Conservation (phyloP, 495 filamentous ascomycete species). For the Penicillium tannophilum region DNA sequence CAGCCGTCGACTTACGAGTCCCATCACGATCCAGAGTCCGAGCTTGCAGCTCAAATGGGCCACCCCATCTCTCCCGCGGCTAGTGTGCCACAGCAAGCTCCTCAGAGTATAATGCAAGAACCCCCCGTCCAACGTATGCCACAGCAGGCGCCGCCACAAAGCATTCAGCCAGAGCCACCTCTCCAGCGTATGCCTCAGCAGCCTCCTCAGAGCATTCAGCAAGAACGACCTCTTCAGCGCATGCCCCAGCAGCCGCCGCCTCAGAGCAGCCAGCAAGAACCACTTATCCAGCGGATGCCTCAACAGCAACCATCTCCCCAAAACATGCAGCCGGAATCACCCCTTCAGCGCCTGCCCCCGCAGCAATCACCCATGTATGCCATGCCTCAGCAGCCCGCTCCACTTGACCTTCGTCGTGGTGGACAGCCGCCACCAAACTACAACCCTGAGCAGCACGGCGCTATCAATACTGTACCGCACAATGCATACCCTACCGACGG, state of each 20-base stretch:
- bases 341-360: constrained; percentile 1
- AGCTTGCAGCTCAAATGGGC: constrained; percentile 63
- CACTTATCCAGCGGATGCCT: constrained; percentile 2
- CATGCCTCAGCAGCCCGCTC: constrained; percentile 44
- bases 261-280: constrained; percentile 10
- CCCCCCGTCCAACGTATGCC: not conserved
- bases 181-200: constrained; percentile 10
- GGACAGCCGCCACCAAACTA: constrained; percentile 52
- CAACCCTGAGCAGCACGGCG: constrained; percentile 59
- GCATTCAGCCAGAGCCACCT: constrained; percentile 6
- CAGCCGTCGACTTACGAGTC: constrained; percentile 85
- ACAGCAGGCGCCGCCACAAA: not conserved
- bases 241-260: not conserved
- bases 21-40: constrained; percentile 79
- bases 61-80: constrained; percentile 46
- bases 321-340: constrained; percentile 9
- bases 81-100: constrained; percentile 21
- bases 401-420: constrained; percentile 53
- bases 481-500: constrained; percentile 95
- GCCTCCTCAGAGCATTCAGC: constrained; percentile 6
- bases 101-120: constrained; percentile 10
- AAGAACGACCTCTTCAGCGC: constrained; percentile 1
- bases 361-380: not conserved
- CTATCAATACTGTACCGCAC: constrained; percentile 75
- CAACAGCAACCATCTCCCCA: not conserved